These are phyloP conservation scores for Achaetomiella virescens DNA, from an alignment of 495 filamentous ascomycete genomes.

Conservation along the genomic window DNA sequence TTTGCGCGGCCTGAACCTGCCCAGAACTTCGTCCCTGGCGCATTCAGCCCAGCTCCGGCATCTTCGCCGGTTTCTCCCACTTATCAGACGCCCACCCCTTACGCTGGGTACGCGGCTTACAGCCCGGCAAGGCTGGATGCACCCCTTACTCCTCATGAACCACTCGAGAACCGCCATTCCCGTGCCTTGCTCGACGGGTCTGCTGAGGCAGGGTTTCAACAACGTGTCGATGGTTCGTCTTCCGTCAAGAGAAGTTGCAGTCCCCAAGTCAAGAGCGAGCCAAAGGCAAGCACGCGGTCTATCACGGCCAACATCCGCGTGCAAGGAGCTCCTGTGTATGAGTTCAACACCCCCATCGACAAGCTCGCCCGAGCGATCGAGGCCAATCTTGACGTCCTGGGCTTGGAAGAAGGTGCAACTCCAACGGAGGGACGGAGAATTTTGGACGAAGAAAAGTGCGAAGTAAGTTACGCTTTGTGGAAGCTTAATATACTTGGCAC, in stretches of 20 bases:
- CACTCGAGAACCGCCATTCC: slow-evolving; percentile 26
- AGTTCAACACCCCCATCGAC: slow-evolving; percentile 79
- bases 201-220: slow-evolving; percentile 4
- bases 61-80: slow-evolving; percentile 31
- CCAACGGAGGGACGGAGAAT: background rate
- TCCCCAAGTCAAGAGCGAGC: slow-evolving; percentile 37
- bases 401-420: slow-evolving; percentile 3
- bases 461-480: slow-evolving; percentile 6
- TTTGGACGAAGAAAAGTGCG: slow-evolving; percentile 4
- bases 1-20: slow-evolving; percentile 27
- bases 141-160: slow-evolving; percentile 33
- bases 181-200: slow-evolving; percentile 15
- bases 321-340: slow-evolving; percentile 32
- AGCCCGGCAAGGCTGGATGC: slow-evolving; percentile 25
- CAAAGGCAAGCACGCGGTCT: slow-evolving; percentile 7
- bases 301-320: slow-evolving; percentile 24
- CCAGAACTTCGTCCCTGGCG: slow-evolving; percentile 31
- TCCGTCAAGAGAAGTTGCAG: slow-evolving; percentile 25
- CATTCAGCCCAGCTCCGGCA: slow-evolving; percentile 32
- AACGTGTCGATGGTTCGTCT: slow-evolving; percentile 11
- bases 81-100: slow-evolving; percentile 27
- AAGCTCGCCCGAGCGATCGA: slow-evolving; percentile 91
- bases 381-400: slow-evolving; percentile 48
- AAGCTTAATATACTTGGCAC: background rate
- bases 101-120: slow-evolving; percentile 32